Conservation (phyloP, 805 yeast genomes). For the Zygosaccharomyces siamensis region DNA sequence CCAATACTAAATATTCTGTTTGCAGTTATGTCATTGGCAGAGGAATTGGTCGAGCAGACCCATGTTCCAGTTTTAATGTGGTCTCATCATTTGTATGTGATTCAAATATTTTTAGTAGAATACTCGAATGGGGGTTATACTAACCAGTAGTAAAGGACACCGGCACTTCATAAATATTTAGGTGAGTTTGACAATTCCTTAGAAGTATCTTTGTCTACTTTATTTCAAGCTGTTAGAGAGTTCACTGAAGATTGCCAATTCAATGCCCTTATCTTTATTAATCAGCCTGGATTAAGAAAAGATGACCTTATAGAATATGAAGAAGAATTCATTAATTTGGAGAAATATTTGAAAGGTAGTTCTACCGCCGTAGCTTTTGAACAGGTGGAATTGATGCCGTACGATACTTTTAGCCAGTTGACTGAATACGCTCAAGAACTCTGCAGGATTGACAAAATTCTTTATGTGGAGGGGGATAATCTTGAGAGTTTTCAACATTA, state of each 20-base stretch:
- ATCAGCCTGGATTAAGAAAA: slow-evolving; percentile 48
- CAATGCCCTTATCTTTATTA: slow-evolving; percentile 52
- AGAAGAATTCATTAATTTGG: slow-evolving; percentile 43
- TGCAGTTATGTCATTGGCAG: neutral
- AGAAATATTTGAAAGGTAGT: slow-evolving; percentile 49
- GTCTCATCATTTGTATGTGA: slow-evolving; percentile 20
- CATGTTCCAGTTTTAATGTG: slow-evolving; percentile 19
- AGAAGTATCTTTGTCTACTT: slow-evolving; percentile 25
- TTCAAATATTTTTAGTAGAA: neutral
- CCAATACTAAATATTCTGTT: neutral
- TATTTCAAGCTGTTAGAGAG: slow-evolving; percentile 31
- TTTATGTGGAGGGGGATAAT: slow-evolving; percentile 32
- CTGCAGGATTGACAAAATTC: slow-evolving; percentile 26
- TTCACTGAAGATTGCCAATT: slow-evolving; percentile 43
- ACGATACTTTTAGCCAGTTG: slow-evolving; percentile 20
- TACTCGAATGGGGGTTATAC: neutral
- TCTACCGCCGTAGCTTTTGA: slow-evolving; percentile 62
- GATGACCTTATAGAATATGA: slow-evolving; percentile 44
- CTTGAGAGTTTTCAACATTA: slow-evolving; percentile 50
- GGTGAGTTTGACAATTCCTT: slow-evolving; percentile 14
- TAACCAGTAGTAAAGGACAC: slow-evolving; percentile 16
- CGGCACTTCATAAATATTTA: slow-evolving; percentile 23
- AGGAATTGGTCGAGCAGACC: slow-evolving; percentile 9
- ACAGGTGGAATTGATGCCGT: slow-evolving; percentile 34
- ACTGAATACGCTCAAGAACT: slow-evolving; percentile 14